Evolutionary conservation across 2,329 filamentous ascomycete species (phyloP).

Genomic region (Ophidiomyces ophidiicola): DNA sequence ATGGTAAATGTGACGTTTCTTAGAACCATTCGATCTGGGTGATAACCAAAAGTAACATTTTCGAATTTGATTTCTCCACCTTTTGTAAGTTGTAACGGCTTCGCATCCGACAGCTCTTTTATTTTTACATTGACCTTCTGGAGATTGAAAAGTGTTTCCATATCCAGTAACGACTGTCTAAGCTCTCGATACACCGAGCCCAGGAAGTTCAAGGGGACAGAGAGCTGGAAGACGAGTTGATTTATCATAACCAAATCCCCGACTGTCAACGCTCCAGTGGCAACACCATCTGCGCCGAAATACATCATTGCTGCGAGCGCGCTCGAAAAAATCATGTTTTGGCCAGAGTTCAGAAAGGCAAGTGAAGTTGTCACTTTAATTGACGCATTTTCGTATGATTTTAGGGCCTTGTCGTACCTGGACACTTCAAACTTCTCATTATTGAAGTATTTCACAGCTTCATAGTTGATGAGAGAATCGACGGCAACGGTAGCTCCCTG

Average conservation of each 20-base stretch:
- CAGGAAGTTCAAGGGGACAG: slow-evolving; percentile 90
- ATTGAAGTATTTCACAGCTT: slow-evolving; percentile 99
- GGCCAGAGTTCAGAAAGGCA: slow-evolving; percentile 82
- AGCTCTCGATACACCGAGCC: slow-evolving; percentile 97
- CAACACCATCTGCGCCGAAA: slow-evolving; percentile 80
- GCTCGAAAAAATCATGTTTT: slow-evolving; percentile 93
- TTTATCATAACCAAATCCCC: slow-evolving; percentile 98
- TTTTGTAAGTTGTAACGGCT: slow-evolving; percentile 55
- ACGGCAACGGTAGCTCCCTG: slow-evolving; percentile 89
- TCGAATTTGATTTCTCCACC: slow-evolving; percentile 90
- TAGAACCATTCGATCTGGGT: slow-evolving; percentile 73
- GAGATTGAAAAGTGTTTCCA: slow-evolving; percentile 95
- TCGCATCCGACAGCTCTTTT: slow-evolving; percentile 62
- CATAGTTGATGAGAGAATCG: slow-evolving; percentile 95
- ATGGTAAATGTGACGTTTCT: slow-evolving; percentile 77
- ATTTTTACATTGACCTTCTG: slow-evolving; percentile 92
- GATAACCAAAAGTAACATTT: slow-evolving; percentile 89
- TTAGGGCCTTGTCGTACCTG: slow-evolving; percentile 76
- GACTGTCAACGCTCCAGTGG: slow-evolving; percentile 67
- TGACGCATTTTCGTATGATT: slow-evolving; percentile 79
- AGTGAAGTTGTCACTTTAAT: slow-evolving; percentile 95
- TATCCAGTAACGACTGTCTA: slow-evolving; percentile 85
- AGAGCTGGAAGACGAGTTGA: slow-evolving; percentile 95
- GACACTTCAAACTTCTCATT: slow-evolving; percentile 91
- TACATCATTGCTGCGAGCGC: slow-evolving; percentile 98